Percentiles rank a stretch among this genome's conserved stretches.
Evolutionary conservation across 495 filamentous ascomycete genomes (phyloP).

Genomic region (Aspergillus biplanus): DNA sequence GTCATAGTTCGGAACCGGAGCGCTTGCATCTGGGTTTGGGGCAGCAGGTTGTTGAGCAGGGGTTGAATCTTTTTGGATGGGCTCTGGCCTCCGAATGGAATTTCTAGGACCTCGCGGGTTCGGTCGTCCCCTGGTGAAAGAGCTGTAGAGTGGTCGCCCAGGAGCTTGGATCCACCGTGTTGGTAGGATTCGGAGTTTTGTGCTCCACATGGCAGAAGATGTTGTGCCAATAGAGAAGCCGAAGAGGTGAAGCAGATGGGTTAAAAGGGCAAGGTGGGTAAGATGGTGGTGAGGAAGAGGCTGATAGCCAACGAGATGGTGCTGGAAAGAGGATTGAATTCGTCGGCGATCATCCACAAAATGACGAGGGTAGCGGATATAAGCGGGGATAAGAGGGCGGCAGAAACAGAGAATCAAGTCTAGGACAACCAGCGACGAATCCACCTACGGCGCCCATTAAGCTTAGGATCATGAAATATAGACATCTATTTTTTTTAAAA

Average conservation of each 20-base stretch:
- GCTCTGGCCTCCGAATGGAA: conserved; percentile 34
- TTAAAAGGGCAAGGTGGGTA: no score
- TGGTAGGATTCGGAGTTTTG: conserved; percentile 29
- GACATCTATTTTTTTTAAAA: background rate
- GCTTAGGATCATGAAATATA: background rate
- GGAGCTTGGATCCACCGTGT: conserved; percentile 28
- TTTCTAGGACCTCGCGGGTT: conserved; percentile 37
- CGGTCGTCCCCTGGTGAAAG: conserved; percentile 32
- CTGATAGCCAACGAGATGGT: background rate
- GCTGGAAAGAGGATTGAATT: conserved; percentile 1
- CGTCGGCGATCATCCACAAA: background rate
- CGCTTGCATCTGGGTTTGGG: conserved; percentile 14
- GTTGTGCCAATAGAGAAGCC: background rate
- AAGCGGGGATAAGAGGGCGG: conserved; percentile 37
- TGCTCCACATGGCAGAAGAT: conserved; percentile 35
- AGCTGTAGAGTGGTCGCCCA: conserved; percentile 36
- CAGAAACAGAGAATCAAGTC: conserved; percentile 3
- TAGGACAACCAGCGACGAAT: background rate
- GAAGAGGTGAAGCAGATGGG: background rate
- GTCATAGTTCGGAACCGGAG: conserved; percentile 35
- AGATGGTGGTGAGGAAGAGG: background rate
- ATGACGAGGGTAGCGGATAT: conserved; percentile 40
- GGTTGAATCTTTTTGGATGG: conserved; percentile 19
- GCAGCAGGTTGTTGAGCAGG: conserved; percentile 17
- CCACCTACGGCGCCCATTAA: background rate